phyloP scores from a whole-genome alignment of 352 stramenopile genomes.

The Globisporangium iwayamae region DNA sequence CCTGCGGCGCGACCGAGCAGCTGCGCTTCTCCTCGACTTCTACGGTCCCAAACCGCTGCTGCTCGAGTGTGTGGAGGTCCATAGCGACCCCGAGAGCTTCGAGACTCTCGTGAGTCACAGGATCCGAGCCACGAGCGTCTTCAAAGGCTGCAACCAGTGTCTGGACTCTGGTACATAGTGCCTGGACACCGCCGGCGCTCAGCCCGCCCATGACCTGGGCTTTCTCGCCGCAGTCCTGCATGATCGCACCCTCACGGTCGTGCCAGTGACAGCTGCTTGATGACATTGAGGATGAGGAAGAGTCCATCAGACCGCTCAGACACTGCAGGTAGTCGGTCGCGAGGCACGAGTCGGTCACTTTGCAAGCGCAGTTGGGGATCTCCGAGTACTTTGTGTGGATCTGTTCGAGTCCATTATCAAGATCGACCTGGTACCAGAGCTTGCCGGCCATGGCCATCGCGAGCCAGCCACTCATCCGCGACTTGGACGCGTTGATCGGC shows the following conservation, averaged over 20 bases:
- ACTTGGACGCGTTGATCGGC: slow-evolving; percentile 36
- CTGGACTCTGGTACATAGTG: not conserved
- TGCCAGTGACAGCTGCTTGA: not conserved
- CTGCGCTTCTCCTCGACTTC: not conserved
- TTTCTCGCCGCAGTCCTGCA: slow-evolving; percentile 4
- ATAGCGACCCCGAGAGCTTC: slow-evolving; percentile 21
- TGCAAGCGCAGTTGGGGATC: slow-evolving; percentile 38
- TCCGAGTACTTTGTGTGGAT: slow-evolving; percentile 36
- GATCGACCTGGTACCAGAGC: slow-evolving; percentile 53
- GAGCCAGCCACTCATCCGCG: slow-evolving; percentile 33
- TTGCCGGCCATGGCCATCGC: slow-evolving; percentile 43
- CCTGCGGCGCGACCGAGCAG: not conserved
- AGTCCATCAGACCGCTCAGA: slow-evolving; percentile 29
- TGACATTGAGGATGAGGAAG: not conserved
- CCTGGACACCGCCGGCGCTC: not conserved
- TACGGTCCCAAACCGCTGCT: not conserved
- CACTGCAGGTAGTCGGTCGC: slow-evolving; percentile 45
- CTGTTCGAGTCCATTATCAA: slow-evolving; percentile 22
- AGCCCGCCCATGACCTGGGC: slow-evolving; percentile 5
- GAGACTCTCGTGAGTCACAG: not conserved
- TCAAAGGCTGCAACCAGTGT: not conserved
- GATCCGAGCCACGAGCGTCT: not conserved
- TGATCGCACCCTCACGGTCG: not conserved
- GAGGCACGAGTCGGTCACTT: slow-evolving; percentile 44
- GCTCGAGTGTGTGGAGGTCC: slow-evolving; percentile 1